These are phyloP conservation scores for Areca catechu DNA, from an alignment of 176 grass and related monocot genomes.

Conservation along the genomic window DNA sequence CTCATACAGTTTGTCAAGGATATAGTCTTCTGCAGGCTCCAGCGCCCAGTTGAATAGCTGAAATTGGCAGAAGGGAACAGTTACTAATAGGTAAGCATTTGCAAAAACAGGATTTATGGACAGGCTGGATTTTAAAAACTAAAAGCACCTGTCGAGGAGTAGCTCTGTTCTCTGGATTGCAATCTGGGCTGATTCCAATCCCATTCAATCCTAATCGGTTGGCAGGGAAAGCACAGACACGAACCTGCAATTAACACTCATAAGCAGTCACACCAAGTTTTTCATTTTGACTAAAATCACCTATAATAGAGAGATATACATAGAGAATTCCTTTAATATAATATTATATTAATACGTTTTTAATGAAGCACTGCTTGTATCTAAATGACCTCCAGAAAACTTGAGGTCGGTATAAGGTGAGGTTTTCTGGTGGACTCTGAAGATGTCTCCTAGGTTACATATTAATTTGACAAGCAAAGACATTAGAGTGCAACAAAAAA, in stretches of 20 bases:
- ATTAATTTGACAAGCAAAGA: too few relatives aligned
- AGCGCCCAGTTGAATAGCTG: conserved; percentile 96
- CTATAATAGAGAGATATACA: too few relatives aligned
- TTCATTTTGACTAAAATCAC: not conserved
- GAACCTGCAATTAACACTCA: conserved; percentile 32
- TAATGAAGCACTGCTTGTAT: too few relatives aligned
- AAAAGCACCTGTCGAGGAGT: conserved; percentile 56
- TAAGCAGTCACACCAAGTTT: not conserved
- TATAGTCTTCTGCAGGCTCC: conserved; percentile 76
- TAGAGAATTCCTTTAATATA: too few relatives aligned
- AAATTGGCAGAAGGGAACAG: conserved; percentile 10
- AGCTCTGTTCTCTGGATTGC: conserved; percentile 86
- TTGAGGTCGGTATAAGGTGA: too few relatives aligned
- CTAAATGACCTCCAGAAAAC: too few relatives aligned
- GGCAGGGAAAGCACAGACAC: conserved; percentile 70
- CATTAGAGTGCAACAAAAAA: too few relatives aligned
- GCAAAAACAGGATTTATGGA: too few relatives aligned
- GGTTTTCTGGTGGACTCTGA: too few relatives aligned
- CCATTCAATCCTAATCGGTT: conserved; percentile 55
- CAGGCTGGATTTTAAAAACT: too few relatives aligned
- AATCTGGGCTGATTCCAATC: conserved; percentile 78
- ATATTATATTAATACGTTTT: too few relatives aligned
- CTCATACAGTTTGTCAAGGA: conserved; percentile 66
- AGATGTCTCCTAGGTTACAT: too few relatives aligned
- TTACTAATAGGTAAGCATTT: not conserved